Evolutionary conservation across 148 eudicot genomes (phyloP), one percentile per base, ranked within the genome.

Genomic region (Nepenthes mirabilis): DNA sequence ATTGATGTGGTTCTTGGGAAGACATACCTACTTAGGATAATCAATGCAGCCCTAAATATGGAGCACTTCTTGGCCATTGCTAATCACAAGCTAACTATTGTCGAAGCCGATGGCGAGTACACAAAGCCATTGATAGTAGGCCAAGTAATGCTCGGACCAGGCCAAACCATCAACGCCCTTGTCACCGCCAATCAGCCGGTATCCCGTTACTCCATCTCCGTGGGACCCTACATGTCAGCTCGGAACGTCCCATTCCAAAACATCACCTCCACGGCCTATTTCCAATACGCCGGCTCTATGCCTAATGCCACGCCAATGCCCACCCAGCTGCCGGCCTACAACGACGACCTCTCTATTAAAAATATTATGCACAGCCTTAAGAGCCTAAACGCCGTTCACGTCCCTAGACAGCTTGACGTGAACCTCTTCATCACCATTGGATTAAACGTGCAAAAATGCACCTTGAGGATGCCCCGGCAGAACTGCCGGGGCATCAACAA

Each of bases 171-270:
- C 43, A 77, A 80, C 61, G 80, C 71, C 69, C 77, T 84, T 11
- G 58, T 82, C 61, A 74, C 84, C 43, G 74, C 82, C 55, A 63
- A 83, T 65, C 80, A 79, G 36, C 70, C 69, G 9, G 70, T 75
- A 23, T 83, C 71, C 45, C 66, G 58, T 49, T 83, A 84, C 66
- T 71, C 80, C 36, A 84, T 84, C 66, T 67, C 74, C 43, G 71
- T 79, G 80, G 82, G 84, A 37, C 90, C 86, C 43, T 84, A 79
- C 75, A 76, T 79, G 80, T 81, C 86, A 32, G 86, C 86, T 13
- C 66, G 36, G 62, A 74, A 81, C 69, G 77, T 81, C 59, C 58
- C 77, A 55, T 81, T 81, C 58, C 84, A 81, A 63, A 75, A 82
- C 56, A 74, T 72, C 52, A 14, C 82, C 40, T 58, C 90, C 37